Evolutionary conservation across 2,329 filamentous ascomycete species (phyloP).

Genomic region (Elsinoe perseae): DNA sequence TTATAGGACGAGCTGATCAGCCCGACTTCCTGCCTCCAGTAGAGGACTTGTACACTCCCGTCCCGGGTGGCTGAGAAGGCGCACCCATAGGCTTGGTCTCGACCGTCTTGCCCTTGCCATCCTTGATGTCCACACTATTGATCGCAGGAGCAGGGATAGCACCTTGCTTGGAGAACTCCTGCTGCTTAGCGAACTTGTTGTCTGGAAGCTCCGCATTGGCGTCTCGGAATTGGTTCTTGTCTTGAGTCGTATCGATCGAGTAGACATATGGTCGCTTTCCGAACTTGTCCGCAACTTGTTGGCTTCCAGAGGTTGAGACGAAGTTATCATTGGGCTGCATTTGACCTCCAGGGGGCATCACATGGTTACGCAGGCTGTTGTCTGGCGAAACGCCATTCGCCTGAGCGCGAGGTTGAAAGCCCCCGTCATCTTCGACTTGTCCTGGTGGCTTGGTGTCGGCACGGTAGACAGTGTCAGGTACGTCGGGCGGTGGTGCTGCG

Average conservation of each 20-base stretch:
- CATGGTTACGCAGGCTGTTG: neutral
- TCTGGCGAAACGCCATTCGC: neutral
- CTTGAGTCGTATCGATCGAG: neutral
- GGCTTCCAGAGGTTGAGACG: neutral
- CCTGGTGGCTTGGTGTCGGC: neutral
- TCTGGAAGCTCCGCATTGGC: neutral
- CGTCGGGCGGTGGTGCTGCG: neutral
- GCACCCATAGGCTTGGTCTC: neutral
- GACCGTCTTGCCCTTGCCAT: neutral
- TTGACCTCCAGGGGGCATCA: neutral
- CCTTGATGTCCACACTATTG: neutral
- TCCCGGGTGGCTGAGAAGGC: neutral
- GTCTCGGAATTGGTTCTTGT: neutral
- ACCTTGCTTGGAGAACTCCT: neutral
- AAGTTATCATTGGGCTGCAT: neutral
- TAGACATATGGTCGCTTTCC: neutral
- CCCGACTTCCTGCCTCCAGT: neutral
- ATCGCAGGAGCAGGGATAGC: neutral
- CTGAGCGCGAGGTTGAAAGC: neutral
- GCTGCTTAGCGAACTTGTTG: constrained; percentile 3
- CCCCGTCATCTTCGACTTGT: neutral
- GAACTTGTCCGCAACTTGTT: neutral
- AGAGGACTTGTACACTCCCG: neutral
- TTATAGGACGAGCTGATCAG: neutral
- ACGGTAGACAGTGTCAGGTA: neutral